Conservation (phyloP, 2,329 filamentous ascomycete species). For the Cercospora sp. region DNA sequence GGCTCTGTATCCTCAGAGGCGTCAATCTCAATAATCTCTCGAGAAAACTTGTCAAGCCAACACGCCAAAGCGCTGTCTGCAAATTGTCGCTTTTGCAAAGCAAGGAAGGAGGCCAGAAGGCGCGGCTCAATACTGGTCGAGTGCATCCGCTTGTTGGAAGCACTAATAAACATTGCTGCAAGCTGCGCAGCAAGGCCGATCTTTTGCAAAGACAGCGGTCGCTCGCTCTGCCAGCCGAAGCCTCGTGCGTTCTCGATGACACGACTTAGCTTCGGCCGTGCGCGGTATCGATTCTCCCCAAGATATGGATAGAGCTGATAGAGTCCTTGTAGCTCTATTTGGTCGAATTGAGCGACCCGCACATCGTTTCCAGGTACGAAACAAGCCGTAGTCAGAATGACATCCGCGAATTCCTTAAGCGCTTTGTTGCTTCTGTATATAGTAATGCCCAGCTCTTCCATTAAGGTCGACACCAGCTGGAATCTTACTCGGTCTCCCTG, state of each 20-base stretch:
- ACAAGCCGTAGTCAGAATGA: constrained; percentile 11
- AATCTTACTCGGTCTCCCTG: constrained; percentile 7
- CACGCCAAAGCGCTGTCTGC: neutral
- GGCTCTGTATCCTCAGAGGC: neutral
- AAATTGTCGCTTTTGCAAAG: constrained; percentile 11
- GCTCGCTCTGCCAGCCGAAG: constrained; percentile 6
- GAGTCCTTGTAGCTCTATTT: constrained; percentile 5
- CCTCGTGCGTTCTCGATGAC: constrained; percentile 1
- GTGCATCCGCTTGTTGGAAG: neutral
- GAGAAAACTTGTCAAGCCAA: constrained; percentile 7
- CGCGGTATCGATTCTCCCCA: neutral
- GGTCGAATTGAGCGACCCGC: constrained; percentile 8
- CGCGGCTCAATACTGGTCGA: neutral
- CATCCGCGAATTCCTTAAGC: constrained; percentile 9
- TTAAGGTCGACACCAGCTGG: neutral
- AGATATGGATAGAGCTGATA: constrained; percentile 18
- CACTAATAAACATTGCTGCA: constrained; percentile 4
- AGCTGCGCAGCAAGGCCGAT: constrained; percentile 17
- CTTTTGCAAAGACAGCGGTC: neutral
- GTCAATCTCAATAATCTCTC: constrained; percentile 4
- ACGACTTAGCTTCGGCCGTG: constrained; percentile 4
- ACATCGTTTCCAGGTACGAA: constrained; percentile 4
- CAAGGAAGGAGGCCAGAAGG: constrained; percentile 12
- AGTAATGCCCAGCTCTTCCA: neutral
- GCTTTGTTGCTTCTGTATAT: constrained; percentile 2